Base-by-base conservation (phyloP, 225 moss, liverwort and hornwort species). In the Sphagnum tenellum region DNA sequence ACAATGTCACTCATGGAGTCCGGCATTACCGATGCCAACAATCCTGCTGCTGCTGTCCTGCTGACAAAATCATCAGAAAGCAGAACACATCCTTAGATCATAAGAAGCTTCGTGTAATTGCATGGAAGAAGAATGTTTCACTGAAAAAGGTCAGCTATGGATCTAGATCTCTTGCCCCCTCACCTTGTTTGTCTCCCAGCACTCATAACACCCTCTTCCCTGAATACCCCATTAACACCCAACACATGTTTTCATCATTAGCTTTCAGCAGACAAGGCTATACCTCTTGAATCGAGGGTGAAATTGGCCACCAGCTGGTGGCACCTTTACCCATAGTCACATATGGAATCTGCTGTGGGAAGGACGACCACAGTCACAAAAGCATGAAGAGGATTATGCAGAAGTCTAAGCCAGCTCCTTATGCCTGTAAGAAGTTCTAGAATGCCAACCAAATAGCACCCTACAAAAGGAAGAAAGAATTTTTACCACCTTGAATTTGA, bases 1-100 rank as follows among this genome's bases (percentile, higher is more conserved):
- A 91, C 87, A 79, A 94, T 91, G 62, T 94, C 91, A 60, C 82
- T 85, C 89, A 94, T 94, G 12, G 87, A 86, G 76, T 89, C 79
- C 63, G 94, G 94, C 67, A 91, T 80, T 50, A 94, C 91, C n/a
- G 89, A 85, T 52, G 94, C 83, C 62, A 94, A 87, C 72, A 94
- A 70, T 62, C 87, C 89, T 8, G 89, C 75, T 64, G 91, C 87
- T 56, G 76, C 70, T 49, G 85, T 89, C 71, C 79, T 83, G 74
- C 94, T 91, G 88, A 62, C 57, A 65, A 68, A 11, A 68, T 8
- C 29, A 29, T 29, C 29, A 29, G 29, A 29, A 29, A 29, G 29
- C 29, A 29, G 29, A 29, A 29, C 29, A 29, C 29, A 29, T 29
- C 29, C 29, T 29, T 0, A 29, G 29, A 29, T 29, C 29, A 29